Evolutionary conservation across 2,329 filamentous ascomycete species (phyloP).

Genomic region (Aulographum hederae): DNA sequence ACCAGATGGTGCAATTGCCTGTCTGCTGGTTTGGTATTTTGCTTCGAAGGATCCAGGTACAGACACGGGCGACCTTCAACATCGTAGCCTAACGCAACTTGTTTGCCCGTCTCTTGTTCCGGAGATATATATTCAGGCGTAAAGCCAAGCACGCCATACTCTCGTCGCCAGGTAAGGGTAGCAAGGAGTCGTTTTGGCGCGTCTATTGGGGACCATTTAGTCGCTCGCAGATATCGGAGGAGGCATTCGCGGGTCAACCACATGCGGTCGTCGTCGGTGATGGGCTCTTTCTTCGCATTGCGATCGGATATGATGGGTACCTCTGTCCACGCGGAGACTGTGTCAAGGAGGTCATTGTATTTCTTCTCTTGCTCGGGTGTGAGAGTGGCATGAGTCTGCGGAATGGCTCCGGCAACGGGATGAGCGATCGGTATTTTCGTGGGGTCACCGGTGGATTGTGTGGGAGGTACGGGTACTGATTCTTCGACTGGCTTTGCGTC

Average conservation of each 20-base stretch:
- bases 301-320: constrained; percentile 46
- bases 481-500: too few relatives aligned
- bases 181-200: constrained; percentile 62
- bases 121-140: constrained; percentile 76
- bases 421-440: constrained; percentile 38
- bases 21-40: constrained; percentile 78
- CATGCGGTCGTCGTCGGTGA: constrained; percentile 66
- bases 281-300: constrained; percentile 36
- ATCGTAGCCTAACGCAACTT: constrained; percentile 77
- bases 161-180: constrained; percentile 74
- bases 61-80: constrained; percentile 70
- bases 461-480: too few relatives aligned
- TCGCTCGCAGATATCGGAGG: constrained; percentile 79
- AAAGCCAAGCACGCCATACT: constrained; percentile 63
- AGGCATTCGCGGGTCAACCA: constrained; percentile 89
- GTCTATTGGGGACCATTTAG: constrained; percentile 68
- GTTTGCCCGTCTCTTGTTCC: constrained; percentile 95
- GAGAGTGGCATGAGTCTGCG: constrained; percentile 40
- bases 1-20: constrained; percentile 86
- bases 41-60: constrained; percentile 74
- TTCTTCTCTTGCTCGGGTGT: constrained; percentile 64
- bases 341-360: constrained; percentile 58
- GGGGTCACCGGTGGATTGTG: constrained; percentile 10
- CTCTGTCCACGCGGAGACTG: constrained; percentile 52
- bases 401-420: constrained; percentile 22